Conservation (phyloP, 2,329 filamentous ascomycete genomes). For the Claviceps humidiphila region DNA sequence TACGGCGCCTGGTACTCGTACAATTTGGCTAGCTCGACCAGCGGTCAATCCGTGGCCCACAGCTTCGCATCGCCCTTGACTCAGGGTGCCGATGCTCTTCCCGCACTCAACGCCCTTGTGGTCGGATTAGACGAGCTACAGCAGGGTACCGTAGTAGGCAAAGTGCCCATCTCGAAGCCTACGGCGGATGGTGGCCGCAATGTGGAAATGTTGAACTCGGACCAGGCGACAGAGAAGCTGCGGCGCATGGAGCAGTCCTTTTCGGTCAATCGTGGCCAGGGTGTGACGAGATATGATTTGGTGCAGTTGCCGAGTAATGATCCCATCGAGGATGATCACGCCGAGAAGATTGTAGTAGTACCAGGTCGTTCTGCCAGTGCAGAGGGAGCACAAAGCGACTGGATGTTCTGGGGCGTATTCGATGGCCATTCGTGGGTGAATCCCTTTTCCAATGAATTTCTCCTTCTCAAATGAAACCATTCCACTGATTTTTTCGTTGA, state of each 20-base stretch:
- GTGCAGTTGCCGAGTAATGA: conserved; percentile 93
- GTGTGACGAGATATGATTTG: conserved; percentile 87
- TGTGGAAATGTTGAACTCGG: conserved; percentile 90
- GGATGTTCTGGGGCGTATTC: conserved; percentile 99
- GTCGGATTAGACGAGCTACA: conserved; percentile 86
- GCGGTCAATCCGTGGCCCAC: conserved; percentile 22
- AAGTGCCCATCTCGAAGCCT: conserved; percentile 78
- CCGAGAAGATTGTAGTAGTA: conserved; percentile 93
- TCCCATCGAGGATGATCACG: conserved; percentile 95
- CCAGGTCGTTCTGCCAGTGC: conserved; percentile 39
- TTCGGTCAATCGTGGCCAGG: conserved; percentile 74
- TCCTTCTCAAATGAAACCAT: not conserved
- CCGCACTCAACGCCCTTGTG: conserved; percentile 60
- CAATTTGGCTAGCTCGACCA: conserved; percentile 27
- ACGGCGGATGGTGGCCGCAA: conserved; percentile 74
- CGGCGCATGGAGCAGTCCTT: conserved; percentile 86
- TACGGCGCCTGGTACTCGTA: conserved; percentile 69
- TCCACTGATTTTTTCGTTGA: not conserved
- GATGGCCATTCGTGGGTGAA: conserved; percentile 76
- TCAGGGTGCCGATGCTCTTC: conserved; percentile 24
- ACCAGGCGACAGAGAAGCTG: conserved; percentile 83
- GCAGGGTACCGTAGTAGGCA: conserved; percentile 72
- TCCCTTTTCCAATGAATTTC: conserved; percentile 5
- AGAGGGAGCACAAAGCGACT: conserved; percentile 49
- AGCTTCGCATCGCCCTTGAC: conserved; percentile 31